These are phyloP conservation scores for Alternaria sp. DNA, from an alignment of 2,329 filamentous ascomycete genomes.

Conservation along the genomic window DNA sequence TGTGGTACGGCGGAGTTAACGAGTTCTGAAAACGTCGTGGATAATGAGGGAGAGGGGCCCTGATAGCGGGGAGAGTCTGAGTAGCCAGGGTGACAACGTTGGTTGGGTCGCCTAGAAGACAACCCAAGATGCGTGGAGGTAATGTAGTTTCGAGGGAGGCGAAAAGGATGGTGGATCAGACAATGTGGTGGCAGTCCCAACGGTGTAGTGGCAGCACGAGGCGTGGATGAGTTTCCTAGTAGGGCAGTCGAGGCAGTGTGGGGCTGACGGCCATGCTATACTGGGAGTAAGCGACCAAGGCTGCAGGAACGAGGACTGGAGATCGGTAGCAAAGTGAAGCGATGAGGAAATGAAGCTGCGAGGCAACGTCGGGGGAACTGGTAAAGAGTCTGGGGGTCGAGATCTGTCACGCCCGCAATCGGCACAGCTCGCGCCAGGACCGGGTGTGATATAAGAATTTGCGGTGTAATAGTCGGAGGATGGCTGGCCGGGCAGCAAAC, in stretches of 20 bases:
- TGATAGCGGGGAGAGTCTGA: slow-evolving; percentile 45
- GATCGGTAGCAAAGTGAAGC: slow-evolving; percentile 8
- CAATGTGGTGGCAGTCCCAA: neutral
- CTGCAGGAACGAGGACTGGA: slow-evolving; percentile 16
- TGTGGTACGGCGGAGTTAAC: slow-evolving; percentile 40
- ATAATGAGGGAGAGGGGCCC: slow-evolving; percentile 42
- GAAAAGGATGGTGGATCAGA: neutral
- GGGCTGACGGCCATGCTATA: slow-evolving; percentile 27
- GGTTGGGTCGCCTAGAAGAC: slow-evolving; percentile 32
- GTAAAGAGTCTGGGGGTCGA: slow-evolving; percentile 19
- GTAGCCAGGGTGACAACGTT: slow-evolving; percentile 46
- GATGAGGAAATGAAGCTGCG: slow-evolving; percentile 20
- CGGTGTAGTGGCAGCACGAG: neutral
- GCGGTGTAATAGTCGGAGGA: slow-evolving; percentile 40
- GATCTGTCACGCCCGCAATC: slow-evolving; percentile 26
- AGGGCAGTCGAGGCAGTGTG: slow-evolving; percentile 20
- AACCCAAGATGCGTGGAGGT: slow-evolving; percentile 26
- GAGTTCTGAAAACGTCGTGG: slow-evolving; percentile 34
- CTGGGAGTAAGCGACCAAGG: slow-evolving; percentile 10
- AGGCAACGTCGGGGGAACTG: slow-evolving; percentile 3
- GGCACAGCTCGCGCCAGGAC: slow-evolving; percentile 30
- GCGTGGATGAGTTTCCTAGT: slow-evolving; percentile 11
- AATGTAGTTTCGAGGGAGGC: slow-evolving; percentile 1
- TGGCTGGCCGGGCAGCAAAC: slow-evolving; percentile 38
- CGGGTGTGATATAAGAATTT: slow-evolving; percentile 41